Percentiles rank a stretch among this genome's conserved stretches.
Evolutionary conservation across 2,329 filamentous ascomycete genomes (phyloP).

Genomic region (Cladophialophora chaetospira): DNA sequence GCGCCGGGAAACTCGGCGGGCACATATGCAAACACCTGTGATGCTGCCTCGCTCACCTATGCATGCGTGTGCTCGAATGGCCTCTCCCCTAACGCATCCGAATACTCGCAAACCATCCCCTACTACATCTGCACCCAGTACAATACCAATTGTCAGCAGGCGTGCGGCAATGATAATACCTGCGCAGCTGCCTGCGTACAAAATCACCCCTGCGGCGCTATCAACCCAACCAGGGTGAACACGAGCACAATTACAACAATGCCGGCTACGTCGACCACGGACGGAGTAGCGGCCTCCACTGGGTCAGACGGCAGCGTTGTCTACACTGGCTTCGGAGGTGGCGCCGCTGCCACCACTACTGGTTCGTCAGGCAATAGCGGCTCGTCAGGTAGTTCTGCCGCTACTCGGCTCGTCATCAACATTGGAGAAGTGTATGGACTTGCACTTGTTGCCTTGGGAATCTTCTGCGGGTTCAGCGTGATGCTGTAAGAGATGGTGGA

Average conservation of each 20-base stretch:
- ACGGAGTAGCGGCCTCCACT: constrained; percentile 36
- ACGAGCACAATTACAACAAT: constrained; percentile 47
- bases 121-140: constrained; percentile 63
- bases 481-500: constrained; percentile 47
- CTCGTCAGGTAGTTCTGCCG: constrained; percentile 31
- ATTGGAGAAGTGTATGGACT: constrained; percentile 60
- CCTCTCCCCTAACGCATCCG: constrained; percentile 58
- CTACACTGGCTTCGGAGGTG: constrained; percentile 49
- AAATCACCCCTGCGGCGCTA: constrained; percentile 63
- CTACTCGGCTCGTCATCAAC: constrained; percentile 48
- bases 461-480: constrained; percentile 61
- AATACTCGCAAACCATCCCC: constrained; percentile 65
- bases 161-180: constrained; percentile 50
- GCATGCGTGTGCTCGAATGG: constrained; percentile 59
- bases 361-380: constrained; percentile 23
- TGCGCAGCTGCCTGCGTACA: constrained; percentile 56
- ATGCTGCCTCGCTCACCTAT: constrained; percentile 54
- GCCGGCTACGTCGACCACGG: constrained; percentile 39
- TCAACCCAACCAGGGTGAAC: constrained; percentile 58
- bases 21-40: constrained; percentile 44
- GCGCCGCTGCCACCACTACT: constrained; percentile 36
- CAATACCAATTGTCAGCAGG: constrained; percentile 57
- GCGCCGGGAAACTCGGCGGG: constrained; percentile 38
- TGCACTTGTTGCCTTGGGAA: constrained; percentile 54
- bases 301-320: constrained; percentile 40